Evolutionary conservation across 2,329 filamentous ascomycete species (phyloP), one percentile per base, ranked within the genome.

Genomic region (Aspergillus piperis): DNA sequence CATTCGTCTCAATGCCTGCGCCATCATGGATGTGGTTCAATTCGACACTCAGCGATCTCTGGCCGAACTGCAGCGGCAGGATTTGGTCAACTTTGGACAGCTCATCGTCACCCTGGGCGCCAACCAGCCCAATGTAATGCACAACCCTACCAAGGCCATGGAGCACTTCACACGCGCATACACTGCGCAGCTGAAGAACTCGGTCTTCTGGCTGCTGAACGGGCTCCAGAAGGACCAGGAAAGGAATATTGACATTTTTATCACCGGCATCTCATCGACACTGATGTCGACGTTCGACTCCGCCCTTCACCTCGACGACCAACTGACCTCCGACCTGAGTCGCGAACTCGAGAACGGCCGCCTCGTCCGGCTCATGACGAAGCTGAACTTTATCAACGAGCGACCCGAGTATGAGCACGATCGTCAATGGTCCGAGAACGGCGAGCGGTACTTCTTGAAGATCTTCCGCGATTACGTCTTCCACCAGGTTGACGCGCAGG

Each of bases 391-490:
- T 60, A 87, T 99, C 73, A 95, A 95, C 70, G 95, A 99, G 75
- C 87, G 95, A 10, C 91, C 90, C 1, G 94, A 98, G 71, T 89
- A 90, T 63, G 90, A 91, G 56, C 87, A 88, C 42, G 90, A 93
- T 62, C 80, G 84, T 0, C 82, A 86, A 52, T 99, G 95, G 94
- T 91, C 92, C 4, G 94, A 98, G 75, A 95, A 90, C 51, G 94
- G 94, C 25, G 92, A 96, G 70, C 87, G 93, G 27, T 98, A 96
- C 74, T 90, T 91, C 73, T 82, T 99, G 65, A 97, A 96, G 78
- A 84, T 99, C 8, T 98, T 98, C 81, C 87, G 95, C 53, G 95
- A 99, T 77, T 98, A 96, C 70, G 91, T 97, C 42, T 99, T 98
- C 78, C 95, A 99, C 75, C 93, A 96, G 71, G 92, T 97, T 11